Conservation (phyloP, 2,329 filamentous ascomycete genomes). For the Stagonosporopsis rhizophila region DNA sequence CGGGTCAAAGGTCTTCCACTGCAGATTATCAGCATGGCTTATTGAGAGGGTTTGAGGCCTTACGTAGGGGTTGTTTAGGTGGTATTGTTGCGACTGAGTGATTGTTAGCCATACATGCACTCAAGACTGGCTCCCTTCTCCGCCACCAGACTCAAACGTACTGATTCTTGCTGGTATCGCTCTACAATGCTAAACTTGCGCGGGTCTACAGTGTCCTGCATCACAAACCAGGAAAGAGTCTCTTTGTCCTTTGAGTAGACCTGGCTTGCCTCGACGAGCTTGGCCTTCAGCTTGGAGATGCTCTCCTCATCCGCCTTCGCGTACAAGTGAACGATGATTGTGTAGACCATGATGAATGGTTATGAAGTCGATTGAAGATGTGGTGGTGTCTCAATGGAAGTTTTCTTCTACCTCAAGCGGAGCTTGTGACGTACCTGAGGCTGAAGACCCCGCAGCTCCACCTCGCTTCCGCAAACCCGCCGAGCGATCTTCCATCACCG, state of each 20-base stretch:
- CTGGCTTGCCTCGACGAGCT: conserved; percentile 76
- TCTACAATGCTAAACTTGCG: conserved; percentile 79
- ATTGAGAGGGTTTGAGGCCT: background rate
- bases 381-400: conserved; percentile 4
- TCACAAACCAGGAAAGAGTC: conserved; percentile 72
- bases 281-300: conserved; percentile 72
- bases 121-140: background rate
- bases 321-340: conserved; percentile 72
- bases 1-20: conserved; percentile 76
- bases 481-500: conserved; percentile 12
- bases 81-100: conserved; percentile 51
- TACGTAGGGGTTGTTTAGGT: conserved; percentile 66
- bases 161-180: conserved; percentile 71
- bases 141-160: conserved; percentile 47
- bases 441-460: conserved; percentile 21
- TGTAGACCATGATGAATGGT: conserved; percentile 65
- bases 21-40: background rate
- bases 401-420: conserved; percentile 7
- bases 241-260: conserved; percentile 76
- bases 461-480: conserved; percentile 15
- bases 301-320: conserved; percentile 70
- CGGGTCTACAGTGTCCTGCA: conserved; percentile 74
- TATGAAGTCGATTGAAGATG: background rate
- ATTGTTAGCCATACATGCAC: background rate
- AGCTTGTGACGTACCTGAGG: conserved; percentile 19